Percentiles rank a stretch among this genome's conserved stretches.
These are phyloP conservation scores for Gypsophila paniculata DNA, from an alignment of 179 eudicot species.

Conservation along the genomic window DNA sequence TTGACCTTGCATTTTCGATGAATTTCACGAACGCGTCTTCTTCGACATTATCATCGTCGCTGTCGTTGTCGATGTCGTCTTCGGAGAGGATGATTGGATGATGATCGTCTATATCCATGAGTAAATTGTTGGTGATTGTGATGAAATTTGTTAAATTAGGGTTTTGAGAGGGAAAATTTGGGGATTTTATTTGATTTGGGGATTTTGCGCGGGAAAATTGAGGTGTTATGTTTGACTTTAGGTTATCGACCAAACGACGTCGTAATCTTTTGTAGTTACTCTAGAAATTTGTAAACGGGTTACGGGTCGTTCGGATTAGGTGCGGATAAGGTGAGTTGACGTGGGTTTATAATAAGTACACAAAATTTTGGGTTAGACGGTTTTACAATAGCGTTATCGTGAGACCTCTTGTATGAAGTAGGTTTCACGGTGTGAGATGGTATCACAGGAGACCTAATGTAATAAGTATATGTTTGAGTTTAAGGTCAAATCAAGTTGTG, in stretches of 20 bases:
- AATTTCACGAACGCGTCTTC: conserved; percentile 59
- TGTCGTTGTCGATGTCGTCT: neutral
- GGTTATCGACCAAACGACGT: neutral
- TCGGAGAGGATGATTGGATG: neutral
- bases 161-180: neutral
- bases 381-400: no score
- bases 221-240: neutral
- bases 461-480: no score
- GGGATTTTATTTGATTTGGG: neutral
- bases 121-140: conserved; percentile 4
- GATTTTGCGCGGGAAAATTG: neutral
- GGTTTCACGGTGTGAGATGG: no score
- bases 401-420: no score
- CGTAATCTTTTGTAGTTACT: neutral
- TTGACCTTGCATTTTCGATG: conserved; percentile 60
- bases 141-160: neutral
- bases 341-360: no score
- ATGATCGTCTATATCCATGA: conserved; percentile 26
- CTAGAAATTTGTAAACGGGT: no score
- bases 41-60: neutral
- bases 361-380: no score
- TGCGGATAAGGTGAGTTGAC: no score
- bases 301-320: no score
- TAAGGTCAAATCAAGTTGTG: no score
- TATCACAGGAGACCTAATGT: no score